These are phyloP conservation scores for Populus pruinosa DNA, from an alignment of 345 rosid species.

Conservation along the genomic window DNA sequence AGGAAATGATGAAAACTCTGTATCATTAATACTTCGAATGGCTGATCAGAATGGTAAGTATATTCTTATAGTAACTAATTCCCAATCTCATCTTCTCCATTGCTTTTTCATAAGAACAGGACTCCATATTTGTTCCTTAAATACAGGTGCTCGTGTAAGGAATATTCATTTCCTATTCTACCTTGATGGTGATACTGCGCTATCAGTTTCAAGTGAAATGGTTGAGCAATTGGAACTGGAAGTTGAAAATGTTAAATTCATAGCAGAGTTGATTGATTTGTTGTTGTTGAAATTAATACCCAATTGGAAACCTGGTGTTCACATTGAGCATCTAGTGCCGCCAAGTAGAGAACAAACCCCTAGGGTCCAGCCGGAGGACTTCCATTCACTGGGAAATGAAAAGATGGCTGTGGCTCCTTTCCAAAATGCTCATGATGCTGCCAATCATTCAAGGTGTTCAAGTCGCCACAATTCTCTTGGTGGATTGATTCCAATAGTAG, in stretches of 20 bases:
- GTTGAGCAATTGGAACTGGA: constrained; percentile 19
- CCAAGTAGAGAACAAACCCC: constrained; percentile 16
- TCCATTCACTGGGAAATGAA: constrained; percentile 18
- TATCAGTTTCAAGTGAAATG: constrained; percentile 24
- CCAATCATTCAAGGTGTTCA: constrained; percentile 19
- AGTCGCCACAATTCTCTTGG: constrained; percentile 11
- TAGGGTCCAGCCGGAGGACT: constrained; percentile 1
- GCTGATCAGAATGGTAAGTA: constrained; percentile 21
- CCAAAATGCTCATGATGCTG: constrained; percentile 24
- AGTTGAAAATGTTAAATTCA: constrained; percentile 12
- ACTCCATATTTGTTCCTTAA: neutral
- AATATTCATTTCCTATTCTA: constrained; percentile 23
- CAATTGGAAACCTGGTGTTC: constrained; percentile 16
- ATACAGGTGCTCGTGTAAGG: constrained; percentile 17
- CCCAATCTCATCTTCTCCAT: constrained; percentile 14
- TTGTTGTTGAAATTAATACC: constrained; percentile 14
- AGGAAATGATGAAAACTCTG: constrained; percentile 11
- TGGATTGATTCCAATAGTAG: constrained; percentile 14
- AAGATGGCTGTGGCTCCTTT: constrained; percentile 22
- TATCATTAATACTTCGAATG: constrained; percentile 23
- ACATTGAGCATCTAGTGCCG: constrained; percentile 5
- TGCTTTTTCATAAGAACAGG: neutral
- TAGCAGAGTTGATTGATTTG: constrained; percentile 21
- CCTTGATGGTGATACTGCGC: constrained; percentile 20
- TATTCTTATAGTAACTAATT: constrained; percentile 6